Conservation (phyloP, 148 eudicot genomes). For the Rhododendron ovatum region DNA sequence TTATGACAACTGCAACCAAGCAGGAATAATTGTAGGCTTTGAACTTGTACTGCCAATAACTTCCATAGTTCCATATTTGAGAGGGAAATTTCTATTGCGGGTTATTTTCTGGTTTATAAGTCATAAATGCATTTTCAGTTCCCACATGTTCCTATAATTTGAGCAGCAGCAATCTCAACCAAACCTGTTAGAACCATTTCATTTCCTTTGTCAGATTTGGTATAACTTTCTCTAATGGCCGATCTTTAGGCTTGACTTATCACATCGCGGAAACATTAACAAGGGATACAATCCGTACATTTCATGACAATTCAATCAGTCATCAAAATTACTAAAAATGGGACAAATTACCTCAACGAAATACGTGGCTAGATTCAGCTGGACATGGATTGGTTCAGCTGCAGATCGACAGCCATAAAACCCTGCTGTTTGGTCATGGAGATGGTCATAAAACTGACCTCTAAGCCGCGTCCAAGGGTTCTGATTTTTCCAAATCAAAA, state of each 20-base stretch:
- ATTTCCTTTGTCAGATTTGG: background rate
- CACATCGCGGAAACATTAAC: background rate
- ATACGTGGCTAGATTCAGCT: constrained; percentile 80
- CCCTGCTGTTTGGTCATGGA: constrained; percentile 93
- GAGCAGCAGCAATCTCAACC: background rate
- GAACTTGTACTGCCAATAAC: background rate
- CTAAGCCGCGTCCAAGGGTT: constrained; percentile 99
- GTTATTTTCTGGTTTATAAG: background rate
- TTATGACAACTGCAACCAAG: background rate
- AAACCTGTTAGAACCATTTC: background rate
- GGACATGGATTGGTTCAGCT: constrained; percentile 96
- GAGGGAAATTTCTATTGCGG: background rate
- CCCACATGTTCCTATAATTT: background rate
- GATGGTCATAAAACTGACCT: constrained; percentile 99
- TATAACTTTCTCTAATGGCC: background rate
- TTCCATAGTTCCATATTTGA: background rate
- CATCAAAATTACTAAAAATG: background rate
- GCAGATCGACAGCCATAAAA: constrained; percentile 96
- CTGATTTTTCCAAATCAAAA: constrained; percentile 93
- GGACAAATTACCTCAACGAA: constrained; percentile 60
- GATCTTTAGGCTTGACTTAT: background rate
- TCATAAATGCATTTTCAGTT: background rate
- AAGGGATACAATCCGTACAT: background rate
- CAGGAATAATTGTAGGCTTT: background rate
- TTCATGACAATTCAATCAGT: background rate